Conservation (phyloP, 345 rosid species). For the Noccaea bulbosa region DNA sequence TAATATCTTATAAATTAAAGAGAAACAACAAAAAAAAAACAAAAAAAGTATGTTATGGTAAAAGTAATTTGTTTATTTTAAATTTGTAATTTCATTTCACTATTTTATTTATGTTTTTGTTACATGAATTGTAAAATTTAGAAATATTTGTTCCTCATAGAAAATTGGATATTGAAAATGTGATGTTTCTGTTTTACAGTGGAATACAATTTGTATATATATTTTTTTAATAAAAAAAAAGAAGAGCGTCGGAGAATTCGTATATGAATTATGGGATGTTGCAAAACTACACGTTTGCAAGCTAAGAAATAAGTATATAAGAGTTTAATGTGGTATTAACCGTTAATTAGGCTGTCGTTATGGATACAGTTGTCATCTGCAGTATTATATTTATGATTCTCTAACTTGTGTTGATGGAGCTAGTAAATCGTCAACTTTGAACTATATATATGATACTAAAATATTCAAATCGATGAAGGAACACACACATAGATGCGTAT, state of each 20-base stretch:
- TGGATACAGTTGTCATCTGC: slow-evolving; percentile 12
- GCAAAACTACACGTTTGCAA: neutral
- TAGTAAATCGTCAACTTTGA: slow-evolving; percentile 10
- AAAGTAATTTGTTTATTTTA: neutral
- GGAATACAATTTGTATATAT: neutral
- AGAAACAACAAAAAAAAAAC: neutral
- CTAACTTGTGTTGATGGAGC: neutral
- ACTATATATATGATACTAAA: neutral
- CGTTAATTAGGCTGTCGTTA: slow-evolving; percentile 4
- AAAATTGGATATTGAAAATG: neutral
- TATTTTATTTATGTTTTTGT: neutral
- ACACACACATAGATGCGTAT: neutral
- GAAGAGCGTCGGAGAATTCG: neutral
- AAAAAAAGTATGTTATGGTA: neutral
- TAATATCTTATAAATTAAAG: neutral
- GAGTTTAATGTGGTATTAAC: neutral
- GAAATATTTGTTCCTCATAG: neutral
- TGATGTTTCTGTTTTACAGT: neutral
- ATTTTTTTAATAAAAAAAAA: too few species aligned
- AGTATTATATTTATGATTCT: neutral
- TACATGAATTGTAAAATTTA: neutral
- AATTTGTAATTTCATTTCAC: neutral
- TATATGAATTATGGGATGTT: neutral
- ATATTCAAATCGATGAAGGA: neutral
- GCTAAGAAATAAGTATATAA: neutral